Conservation (phyloP, 1,284 basidiomycete genomes). For the Moesziomyces antarcticus region DNA sequence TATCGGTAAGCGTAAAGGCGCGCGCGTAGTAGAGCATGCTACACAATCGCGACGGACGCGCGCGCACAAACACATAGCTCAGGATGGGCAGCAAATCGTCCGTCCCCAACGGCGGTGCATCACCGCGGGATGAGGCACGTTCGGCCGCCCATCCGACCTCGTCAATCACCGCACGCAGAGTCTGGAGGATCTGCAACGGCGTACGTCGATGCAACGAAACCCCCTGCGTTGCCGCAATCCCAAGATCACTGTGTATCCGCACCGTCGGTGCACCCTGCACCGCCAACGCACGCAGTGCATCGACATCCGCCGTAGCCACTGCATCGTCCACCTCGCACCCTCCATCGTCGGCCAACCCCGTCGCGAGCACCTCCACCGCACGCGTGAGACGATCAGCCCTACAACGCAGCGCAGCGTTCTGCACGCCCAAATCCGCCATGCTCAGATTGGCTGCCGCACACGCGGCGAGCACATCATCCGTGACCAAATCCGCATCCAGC, state of each 20-base stretch:
- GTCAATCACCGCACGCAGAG: constrained; percentile 35
- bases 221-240: too few relatives aligned
- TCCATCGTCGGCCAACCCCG: constrained; percentile 22
- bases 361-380: constrained; percentile 16
- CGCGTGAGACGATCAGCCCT: constrained; percentile 16
- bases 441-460: constrained; percentile 25
- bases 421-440: constrained; percentile 31
- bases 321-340: constrained; percentile 26
- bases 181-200: constrained; percentile 37
- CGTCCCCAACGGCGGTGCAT: constrained; percentile 22
- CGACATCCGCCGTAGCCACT: constrained; percentile 10
- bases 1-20: constrained; percentile 35
- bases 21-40: constrained; percentile 47
- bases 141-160: constrained; percentile 32
- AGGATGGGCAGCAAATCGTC: constrained; percentile 44
- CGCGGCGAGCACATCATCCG: constrained; percentile 25
- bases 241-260: too few relatives aligned
- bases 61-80: constrained; percentile 35
- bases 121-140: not conserved
- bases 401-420: constrained; percentile 16
- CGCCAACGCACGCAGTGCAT: constrained; percentile 1
- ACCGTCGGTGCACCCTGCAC: too few relatives aligned
- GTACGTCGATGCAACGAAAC: constrained; percentile 25
- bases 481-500: constrained; percentile 25
- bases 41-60: constrained; percentile 16